These are phyloP conservation scores for Hypoxylon sp. DNA, from an alignment of 2,329 filamentous ascomycete species.

Conservation along the genomic window DNA sequence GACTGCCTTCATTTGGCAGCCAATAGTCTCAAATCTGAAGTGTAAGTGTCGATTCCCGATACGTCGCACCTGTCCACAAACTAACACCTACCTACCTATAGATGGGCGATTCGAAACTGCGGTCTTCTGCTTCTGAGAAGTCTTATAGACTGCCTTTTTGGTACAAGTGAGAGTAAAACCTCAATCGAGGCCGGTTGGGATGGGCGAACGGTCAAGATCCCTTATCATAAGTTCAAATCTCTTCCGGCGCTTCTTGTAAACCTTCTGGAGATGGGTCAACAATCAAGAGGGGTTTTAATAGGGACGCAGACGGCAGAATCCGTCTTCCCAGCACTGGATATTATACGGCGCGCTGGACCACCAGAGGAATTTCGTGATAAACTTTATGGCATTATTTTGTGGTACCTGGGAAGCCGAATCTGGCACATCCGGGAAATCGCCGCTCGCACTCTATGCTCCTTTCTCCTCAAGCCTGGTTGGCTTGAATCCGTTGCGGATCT, in stretches of 20 bases:
- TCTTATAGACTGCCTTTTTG: constrained; percentile 83
- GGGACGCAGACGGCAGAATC: constrained; percentile 72
- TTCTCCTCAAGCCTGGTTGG: constrained; percentile 69
- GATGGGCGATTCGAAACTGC: constrained; percentile 96
- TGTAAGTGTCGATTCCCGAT: constrained; percentile 65
- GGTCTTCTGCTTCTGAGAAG: constrained; percentile 90
- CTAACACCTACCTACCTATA: constrained; percentile 55
- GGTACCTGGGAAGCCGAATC: constrained; percentile 76
- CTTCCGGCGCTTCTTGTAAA: constrained; percentile 75
- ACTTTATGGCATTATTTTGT: constrained; percentile 71
- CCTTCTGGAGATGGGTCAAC: constrained; percentile 70
- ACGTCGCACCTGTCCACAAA: neutral
- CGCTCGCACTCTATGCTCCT: constrained; percentile 78
- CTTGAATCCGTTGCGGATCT: constrained; percentile 59
- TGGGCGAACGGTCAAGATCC: constrained; percentile 74
- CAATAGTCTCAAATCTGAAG: constrained; percentile 81
- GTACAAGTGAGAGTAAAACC: constrained; percentile 79
- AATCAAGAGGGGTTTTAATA: constrained; percentile 54
- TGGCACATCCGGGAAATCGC: constrained; percentile 90
- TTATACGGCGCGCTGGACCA: constrained; percentile 79
- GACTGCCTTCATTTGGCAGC: constrained; percentile 84
- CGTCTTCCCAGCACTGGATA: constrained; percentile 87
- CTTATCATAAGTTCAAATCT: constrained; percentile 78
- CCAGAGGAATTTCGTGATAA: constrained; percentile 69
- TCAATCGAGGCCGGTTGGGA: constrained; percentile 75